Evolutionary conservation across 2,329 filamentous ascomycete species (phyloP), one percentile per base, ranked within the genome.

Genomic region (Fusarium liriodendri): DNA sequence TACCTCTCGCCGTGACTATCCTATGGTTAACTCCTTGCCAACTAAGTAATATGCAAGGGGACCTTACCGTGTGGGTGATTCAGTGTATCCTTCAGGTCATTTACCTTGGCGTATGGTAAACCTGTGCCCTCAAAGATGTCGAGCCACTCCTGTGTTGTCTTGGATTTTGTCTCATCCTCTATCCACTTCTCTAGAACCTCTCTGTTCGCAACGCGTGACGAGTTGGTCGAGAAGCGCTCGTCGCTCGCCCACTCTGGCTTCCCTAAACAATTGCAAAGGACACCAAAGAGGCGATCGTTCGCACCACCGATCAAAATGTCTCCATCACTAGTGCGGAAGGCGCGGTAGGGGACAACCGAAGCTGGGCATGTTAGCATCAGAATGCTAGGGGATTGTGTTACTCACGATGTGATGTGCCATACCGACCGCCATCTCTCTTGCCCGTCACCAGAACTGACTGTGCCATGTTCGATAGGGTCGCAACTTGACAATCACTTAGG

Each of bases 281-380:
- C 86, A 10, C 87, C 87, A 72, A 92, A 94, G 1, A 94, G 86
- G 3, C 89, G 86, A 77, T 93, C 90, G 76, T 94, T 94, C 14
- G 90, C 91, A 18, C 91, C 92, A 4, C 92, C 92, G 33, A 93
- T 86, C 7, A 94, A 84, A 32, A 94, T 86, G 66, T 90, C 89
- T 8, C 91, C 90, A 71, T 94, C 91, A 58, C 87, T 88, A 2
- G 92, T 93, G 74, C 89, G 88, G 82, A 93, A 99, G 1, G 94
- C 94, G 76, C 92, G 91, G 81, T 99, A 99, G 0, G 96, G 97
- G 0, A 98, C 96, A 80, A 98, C 98, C 0, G 94, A 97, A n/a
- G 95, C 93, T 95, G 32, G n/a, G 7, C 2, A 1, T 33, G 0
- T 14, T 1, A 0, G 2, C 2, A 6, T 82, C 32, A 5, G 82